phyloP scores from a whole-genome alignment of 169 alveolate species.

The Perkinsus marinus region DNA sequence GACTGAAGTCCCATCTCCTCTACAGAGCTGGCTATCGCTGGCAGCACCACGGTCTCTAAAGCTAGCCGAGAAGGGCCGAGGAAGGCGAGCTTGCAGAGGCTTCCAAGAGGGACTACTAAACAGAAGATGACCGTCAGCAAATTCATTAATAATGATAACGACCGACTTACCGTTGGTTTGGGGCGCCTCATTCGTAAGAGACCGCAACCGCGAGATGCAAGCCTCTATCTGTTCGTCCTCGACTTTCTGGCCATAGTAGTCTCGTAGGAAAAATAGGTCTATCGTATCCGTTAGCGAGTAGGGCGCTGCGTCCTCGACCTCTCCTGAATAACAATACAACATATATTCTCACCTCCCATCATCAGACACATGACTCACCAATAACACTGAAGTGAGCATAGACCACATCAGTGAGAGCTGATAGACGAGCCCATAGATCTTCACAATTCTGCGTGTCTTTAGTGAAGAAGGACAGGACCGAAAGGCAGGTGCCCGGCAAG shows the following conservation, averaged over 20 bases:
- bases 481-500: not conserved
- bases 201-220: not conserved
- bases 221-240: not conserved
- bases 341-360: not conserved
- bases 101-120: not conserved
- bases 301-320: not conserved
- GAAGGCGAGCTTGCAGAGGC: not conserved
- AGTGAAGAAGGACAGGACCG: not conserved
- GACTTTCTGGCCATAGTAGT: not conserved
- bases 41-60: not conserved
- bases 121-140: too few species aligned
- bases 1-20: not conserved
- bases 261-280: not conserved
- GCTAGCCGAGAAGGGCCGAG: not conserved
- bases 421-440: not conserved
- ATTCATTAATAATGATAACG: too few species aligned
- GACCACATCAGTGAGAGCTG: not conserved
- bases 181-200: not conserved
- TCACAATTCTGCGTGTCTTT: not conserved
- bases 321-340: not conserved
- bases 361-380: not conserved
- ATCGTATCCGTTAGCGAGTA: not conserved
- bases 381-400: not conserved
- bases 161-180: not conserved
- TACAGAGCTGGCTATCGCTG: not conserved